Conservation (phyloP, 2,329 filamentous ascomycete species). For the Spiromastix sp. region DNA sequence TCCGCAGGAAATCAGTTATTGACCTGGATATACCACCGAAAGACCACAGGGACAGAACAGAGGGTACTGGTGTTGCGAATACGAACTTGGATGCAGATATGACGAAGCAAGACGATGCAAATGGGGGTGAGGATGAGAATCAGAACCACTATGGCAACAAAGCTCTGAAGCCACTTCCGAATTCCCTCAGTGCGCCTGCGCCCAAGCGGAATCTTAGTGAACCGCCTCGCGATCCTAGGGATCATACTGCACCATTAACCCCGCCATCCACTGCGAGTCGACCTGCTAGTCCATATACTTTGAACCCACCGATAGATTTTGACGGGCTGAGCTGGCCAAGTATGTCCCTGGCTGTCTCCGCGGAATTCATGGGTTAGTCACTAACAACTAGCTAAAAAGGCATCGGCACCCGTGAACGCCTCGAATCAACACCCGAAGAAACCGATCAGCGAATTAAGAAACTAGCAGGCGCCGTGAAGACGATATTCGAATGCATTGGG, state of each 20-base stretch:
- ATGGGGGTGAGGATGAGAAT: too few relatives aligned
- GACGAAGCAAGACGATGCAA: too few relatives aligned
- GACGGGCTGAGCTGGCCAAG: slow-evolving; percentile 44
- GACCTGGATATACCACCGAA: slow-evolving; percentile 23
- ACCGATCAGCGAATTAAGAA: slow-evolving; percentile 48
- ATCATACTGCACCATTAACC: slow-evolving; percentile 40
- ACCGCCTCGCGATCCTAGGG: slow-evolving; percentile 43
- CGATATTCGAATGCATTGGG: slow-evolving; percentile 55
- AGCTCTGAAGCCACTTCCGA: too few relatives aligned
- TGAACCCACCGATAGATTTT: slow-evolving; percentile 41
- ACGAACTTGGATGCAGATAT: too few relatives aligned
- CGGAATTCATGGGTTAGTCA: neutral
- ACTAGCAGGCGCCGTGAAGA: slow-evolving; percentile 52
- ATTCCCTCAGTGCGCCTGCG: slow-evolving; percentile 3
- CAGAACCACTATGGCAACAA: too few relatives aligned
- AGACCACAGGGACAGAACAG: too few relatives aligned
- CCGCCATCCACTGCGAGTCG: slow-evolving; percentile 42
- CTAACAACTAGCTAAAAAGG: slow-evolving; percentile 19
- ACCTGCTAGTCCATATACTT: slow-evolving; percentile 39
- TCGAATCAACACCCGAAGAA: slow-evolving; percentile 49
- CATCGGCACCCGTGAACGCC: slow-evolving; percentile 39
- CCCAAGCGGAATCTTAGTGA: slow-evolving; percentile 31
- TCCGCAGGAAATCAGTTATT: slow-evolving; percentile 37
- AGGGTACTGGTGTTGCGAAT: too few relatives aligned
- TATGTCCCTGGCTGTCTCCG: slow-evolving; percentile 24